Evolutionary conservation across 495 filamentous ascomycete species (phyloP).

Genomic region (Aspergillus saccharolyticus): DNA sequence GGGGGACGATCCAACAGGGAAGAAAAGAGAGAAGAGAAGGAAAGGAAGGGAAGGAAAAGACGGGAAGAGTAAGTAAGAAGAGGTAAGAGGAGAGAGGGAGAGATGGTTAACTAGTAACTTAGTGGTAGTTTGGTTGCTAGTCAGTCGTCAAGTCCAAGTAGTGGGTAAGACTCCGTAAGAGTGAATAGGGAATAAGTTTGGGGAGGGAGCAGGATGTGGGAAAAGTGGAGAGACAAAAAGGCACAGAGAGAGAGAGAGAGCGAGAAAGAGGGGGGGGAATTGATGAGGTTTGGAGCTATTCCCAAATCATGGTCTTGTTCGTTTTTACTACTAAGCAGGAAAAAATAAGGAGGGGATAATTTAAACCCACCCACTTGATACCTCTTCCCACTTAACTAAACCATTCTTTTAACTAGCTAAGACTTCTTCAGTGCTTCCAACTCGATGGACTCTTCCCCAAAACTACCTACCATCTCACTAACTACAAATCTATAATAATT

Average conservation of each 20-base stretch:
- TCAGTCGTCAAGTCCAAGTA: not conserved
- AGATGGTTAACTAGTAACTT: slow-evolving; percentile 1
- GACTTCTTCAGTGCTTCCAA: too few relatives aligned
- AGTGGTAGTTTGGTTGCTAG: not conserved
- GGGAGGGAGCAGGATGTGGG: slow-evolving; percentile 18
- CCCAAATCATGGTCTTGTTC: not conserved
- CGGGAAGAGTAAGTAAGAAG: slow-evolving; percentile 6
- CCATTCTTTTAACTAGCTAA: too few relatives aligned
- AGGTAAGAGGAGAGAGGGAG: slow-evolving; percentile 7
- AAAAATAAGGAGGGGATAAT: not conserved
- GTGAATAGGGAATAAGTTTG: slow-evolving; percentile 14
- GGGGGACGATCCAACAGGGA: slow-evolving; percentile 1
- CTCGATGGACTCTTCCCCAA: too few relatives aligned
- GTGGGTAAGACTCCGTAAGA: not conserved
- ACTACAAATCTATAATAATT: too few relatives aligned
- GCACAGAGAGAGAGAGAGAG: slow-evolving; percentile 11
- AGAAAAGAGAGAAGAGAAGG: not conserved
- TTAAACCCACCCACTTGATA: not conserved
- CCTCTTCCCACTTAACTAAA: too few relatives aligned
- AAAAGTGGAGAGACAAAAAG: slow-evolving; percentile 15
- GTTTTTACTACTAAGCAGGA: not conserved
- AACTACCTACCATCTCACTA: too few relatives aligned
- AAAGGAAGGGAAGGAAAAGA: not conserved
- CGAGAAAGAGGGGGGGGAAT: slow-evolving; percentile 8
- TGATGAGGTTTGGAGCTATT: slow-evolving; percentile 3